Evolutionary conservation across 208 protist genomes (phyloP).

Genomic region (Trypanosoma scelopori): DNA sequence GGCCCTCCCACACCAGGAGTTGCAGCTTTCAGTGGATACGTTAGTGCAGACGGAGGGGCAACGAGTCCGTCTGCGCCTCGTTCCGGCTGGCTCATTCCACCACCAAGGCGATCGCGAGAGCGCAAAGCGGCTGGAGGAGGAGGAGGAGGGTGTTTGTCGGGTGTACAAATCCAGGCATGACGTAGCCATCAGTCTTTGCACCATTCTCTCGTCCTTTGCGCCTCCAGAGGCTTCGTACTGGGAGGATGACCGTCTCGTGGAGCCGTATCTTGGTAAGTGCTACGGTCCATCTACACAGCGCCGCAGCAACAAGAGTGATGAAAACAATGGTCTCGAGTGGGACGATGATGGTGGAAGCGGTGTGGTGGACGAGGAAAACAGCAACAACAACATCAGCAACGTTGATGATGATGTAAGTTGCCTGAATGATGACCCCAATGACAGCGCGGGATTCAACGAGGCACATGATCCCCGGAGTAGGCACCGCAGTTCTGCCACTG

Average conservation of each 20-base stretch:
- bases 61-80: constrained; percentile 35
- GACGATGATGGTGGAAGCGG: constrained; percentile 7
- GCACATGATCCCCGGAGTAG: neutral
- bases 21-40: constrained; percentile 23
- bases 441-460: constrained; percentile 1
- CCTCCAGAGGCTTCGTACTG: constrained; percentile 43
- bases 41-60: constrained; percentile 33
- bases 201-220: constrained; percentile 64
- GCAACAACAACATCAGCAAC: constrained; percentile 5
- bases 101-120: neutral
- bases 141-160: neutral
- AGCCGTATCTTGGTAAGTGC: constrained; percentile 63
- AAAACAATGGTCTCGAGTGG: constrained; percentile 29
- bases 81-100: neutral
- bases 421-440: neutral
- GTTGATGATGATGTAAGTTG: constrained; percentile 16
- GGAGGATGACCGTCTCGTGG: constrained; percentile 71
- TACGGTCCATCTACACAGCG: neutral
- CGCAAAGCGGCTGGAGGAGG: neutral
- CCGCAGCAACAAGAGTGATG: constrained; percentile 26
- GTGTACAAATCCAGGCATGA: neutral
- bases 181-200: constrained; percentile 49
- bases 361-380: constrained; percentile 1
- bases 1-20: neutral
- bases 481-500: constrained; percentile 6